Conservation (phyloP, 139 green algal genomes). For the Picochlorum sp. region DNA sequence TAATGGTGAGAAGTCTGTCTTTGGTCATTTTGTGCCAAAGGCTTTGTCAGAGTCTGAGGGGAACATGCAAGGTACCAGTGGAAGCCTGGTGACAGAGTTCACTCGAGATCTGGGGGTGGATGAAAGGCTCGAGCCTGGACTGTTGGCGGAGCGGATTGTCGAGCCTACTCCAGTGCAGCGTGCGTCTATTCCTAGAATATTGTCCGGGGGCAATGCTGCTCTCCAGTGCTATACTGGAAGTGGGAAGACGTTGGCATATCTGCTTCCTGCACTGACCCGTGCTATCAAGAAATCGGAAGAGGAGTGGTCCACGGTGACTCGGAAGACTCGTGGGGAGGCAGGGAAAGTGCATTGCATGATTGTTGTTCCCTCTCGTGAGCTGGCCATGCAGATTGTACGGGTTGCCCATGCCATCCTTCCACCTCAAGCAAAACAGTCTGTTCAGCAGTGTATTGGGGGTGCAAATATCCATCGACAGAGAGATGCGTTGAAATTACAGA, state of each 20-base stretch:
- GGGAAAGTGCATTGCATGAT: slow-evolving; percentile 49
- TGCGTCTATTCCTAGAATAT: slow-evolving; percentile 49
- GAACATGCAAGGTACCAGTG: too few species aligned
- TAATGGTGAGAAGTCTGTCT: too few species aligned
- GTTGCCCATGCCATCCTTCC: slow-evolving; percentile 66
- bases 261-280: slow-evolving; percentile 73
- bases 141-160: background rate
- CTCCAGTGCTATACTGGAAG: slow-evolving; percentile 88
- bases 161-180: slow-evolving; percentile 64
- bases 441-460: slow-evolving; percentile 92
- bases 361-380: slow-evolving; percentile 80
- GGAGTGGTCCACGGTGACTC: slow-evolving; percentile 21
- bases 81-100: too few species aligned
- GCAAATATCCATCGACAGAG: slow-evolving; percentile 74
- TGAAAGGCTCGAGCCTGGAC: background rate
- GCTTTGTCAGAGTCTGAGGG: too few species aligned
- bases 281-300: slow-evolving; percentile 47
- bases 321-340: slow-evolving; percentile 18
- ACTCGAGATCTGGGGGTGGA: too few species aligned
- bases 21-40: too few species aligned
- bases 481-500: slow-evolving; percentile 68
- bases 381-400: slow-evolving; percentile 89
- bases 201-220: slow-evolving; percentile 55
- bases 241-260: slow-evolving; percentile 92
- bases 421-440: slow-evolving; percentile 29